Percentiles rank a stretch among this genome's conserved stretches.
Evolutionary conservation across 2,329 filamentous ascomycete species (phyloP).

Genomic region (Fusarium sp.): DNA sequence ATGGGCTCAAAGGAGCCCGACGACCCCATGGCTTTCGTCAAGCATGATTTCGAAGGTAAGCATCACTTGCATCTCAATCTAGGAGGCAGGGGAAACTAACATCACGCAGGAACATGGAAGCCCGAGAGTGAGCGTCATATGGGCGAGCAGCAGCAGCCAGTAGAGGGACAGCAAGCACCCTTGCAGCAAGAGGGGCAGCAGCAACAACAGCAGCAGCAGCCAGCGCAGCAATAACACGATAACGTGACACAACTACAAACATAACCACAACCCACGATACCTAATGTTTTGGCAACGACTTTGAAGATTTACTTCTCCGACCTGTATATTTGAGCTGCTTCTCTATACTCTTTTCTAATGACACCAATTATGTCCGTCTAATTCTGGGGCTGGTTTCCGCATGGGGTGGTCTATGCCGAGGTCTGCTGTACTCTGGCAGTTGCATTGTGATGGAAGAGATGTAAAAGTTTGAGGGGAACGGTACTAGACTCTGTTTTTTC

Average conservation of each 20-base stretch:
- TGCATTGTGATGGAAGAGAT: conserved; percentile 38
- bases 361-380: conserved; percentile 33
- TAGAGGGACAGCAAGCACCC: conserved; percentile 39
- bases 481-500: conserved; percentile 35
- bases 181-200: conserved; percentile 12
- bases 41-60: conserved; percentile 94
- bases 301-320: conserved; percentile 46
- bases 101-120: conserved; percentile 76
- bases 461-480: conserved; percentile 38
- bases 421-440: conserved; percentile 20
- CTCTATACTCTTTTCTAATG: conserved; percentile 48
- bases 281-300: conserved; percentile 45
- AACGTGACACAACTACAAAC: conserved; percentile 15
- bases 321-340: conserved; percentile 47
- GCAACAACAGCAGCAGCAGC: conserved; percentile 47
- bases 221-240: conserved; percentile 38
- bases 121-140: conserved; percentile 78
- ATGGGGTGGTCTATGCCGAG: conserved; percentile 23
- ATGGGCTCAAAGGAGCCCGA: conserved; percentile 92
- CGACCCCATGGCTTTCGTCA: conserved; percentile 96
- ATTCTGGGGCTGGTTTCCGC: conserved; percentile 43
- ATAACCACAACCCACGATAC: conserved; percentile 37
- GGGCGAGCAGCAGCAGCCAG: conserved; percentile 58
- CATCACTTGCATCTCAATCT: not conserved
- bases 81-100: conserved; percentile 4